A percentile compares a stretch with the other conserved stretches of the same genome.
Conservation (phyloP, 306 rosid species). For the Cucurbita ficifolia region DNA sequence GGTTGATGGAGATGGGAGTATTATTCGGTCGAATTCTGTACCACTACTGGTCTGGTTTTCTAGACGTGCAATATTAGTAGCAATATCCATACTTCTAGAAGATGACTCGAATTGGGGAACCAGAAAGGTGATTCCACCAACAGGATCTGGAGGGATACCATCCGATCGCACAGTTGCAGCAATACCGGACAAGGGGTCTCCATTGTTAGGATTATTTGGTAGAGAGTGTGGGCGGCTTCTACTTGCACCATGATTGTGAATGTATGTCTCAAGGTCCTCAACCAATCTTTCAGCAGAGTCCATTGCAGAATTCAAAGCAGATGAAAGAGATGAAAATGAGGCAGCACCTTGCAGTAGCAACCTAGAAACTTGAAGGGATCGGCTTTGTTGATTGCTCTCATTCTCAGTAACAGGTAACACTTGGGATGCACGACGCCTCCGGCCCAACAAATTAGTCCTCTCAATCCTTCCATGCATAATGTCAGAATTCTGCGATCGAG, state of each 20-base stretch:
- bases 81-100: slow-evolving; percentile 14
- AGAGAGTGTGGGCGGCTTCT: slow-evolving; percentile 16
- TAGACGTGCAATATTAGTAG: slow-evolving; percentile 6
- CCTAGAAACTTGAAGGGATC: slow-evolving; percentile 31
- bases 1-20: slow-evolving; percentile 24
- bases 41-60: slow-evolving; percentile 19
- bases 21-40: slow-evolving; percentile 9
- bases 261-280: slow-evolving; percentile 44
- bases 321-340: slow-evolving; percentile 51
- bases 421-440: slow-evolving; percentile 10
- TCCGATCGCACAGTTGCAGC: slow-evolving; percentile 24
- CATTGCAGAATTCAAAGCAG: slow-evolving; percentile 52
- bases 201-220: slow-evolving; percentile 5
- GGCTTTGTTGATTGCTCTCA: slow-evolving; percentile 13
- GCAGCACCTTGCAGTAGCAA: slow-evolving; percentile 33
- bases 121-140: slow-evolving; percentile 22
- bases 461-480: slow-evolving; percentile 6
- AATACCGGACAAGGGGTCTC: slow-evolving; percentile 17
- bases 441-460: slow-evolving; percentile 17
- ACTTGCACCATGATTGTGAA: slow-evolving; percentile 12
- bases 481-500: slow-evolving; percentile 14
- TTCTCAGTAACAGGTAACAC: slow-evolving; percentile 9
- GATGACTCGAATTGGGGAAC: slow-evolving; percentile 19
- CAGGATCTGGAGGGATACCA: slow-evolving; percentile 16
- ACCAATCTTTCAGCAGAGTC: slow-evolving; percentile 46